Base-by-base conservation (phyloP, 768 basidiomycete species). In the Cystobasidium onofrii region DNA sequence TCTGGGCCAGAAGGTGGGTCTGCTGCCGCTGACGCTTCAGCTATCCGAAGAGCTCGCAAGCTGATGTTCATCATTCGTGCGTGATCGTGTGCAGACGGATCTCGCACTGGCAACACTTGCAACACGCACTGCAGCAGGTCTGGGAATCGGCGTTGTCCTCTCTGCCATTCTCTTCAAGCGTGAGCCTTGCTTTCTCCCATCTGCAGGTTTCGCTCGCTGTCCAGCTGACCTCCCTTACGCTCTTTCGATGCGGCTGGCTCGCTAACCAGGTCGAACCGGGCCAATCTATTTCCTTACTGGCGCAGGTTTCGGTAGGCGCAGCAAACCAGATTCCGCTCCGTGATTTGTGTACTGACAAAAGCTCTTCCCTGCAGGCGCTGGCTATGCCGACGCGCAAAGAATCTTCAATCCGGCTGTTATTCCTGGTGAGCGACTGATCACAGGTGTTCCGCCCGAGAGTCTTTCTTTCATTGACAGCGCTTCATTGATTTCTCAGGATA, bases 121-220 rank as follows among this genome's bases (percentile, higher is more conserved):
- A 78, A 90, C 94, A 74, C 94, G 93, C 83, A 86, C 89, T 65
- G 91, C 91, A 64, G 86, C 94, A 74, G 92, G 92, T 70, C 90
- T 95, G 82, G 87, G 91, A 79, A 88, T 86, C 43, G 92, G 92
- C 75, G 90, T 95, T 76, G 86, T 94, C 74, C 87, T 89, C 50
- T 92, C 90, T 44, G 92, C 94, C 76, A 86, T 95, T 77, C 84
- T 93, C 81, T 94, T 95, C 87, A 88, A 87, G 81, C 87, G 92
- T 95, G 79, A 81, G 91, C 88, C 1, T 72, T 7, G 29, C 50
- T 10, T 7, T 9, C 20, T 39, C 18, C 44, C 20, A 31, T 44
- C 13, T 10, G 36, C 31, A 29, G 10, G 23, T 10, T 67, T 13
- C 50, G 7, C 65, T 66, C 34, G 41, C 57, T 6, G 4, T 60